Evolutionary conservation across 192 early-diverging fungal genomes (phyloP).

Genomic region (Phycomyces blakesleeanus): DNA sequence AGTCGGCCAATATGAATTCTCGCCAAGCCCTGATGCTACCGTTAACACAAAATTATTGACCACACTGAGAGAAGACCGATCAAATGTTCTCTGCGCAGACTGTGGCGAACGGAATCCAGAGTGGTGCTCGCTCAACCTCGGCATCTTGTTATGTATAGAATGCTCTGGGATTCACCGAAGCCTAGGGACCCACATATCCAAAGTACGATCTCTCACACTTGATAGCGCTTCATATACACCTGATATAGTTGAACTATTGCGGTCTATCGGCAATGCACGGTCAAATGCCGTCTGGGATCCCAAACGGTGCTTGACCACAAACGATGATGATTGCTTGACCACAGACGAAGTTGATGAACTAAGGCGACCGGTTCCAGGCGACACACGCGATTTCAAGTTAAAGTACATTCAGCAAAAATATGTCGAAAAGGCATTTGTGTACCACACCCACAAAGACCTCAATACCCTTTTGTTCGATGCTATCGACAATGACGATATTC

Average conservation of each 20-base stretch:
- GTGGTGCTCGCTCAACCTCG: constrained; percentile 72
- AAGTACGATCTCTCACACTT: constrained; percentile 66
- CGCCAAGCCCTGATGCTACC: constrained; percentile 4
- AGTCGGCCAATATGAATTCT: constrained; percentile 1
- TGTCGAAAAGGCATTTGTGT: constrained; percentile 46
- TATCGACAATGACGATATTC: constrained; percentile 37
- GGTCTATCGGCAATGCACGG: constrained; percentile 56
- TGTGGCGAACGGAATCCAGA: constrained; percentile 64
- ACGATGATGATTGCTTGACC: too few species aligned
- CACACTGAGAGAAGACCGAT: constrained; percentile 25
- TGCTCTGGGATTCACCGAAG: constrained; percentile 72
- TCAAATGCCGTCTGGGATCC: constrained; percentile 66
- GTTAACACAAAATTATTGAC: constrained; percentile 12
- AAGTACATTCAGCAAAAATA: constrained; percentile 61
- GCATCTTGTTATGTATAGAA: constrained; percentile 67
- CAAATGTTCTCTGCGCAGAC: constrained; percentile 64
- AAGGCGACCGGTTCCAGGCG: constrained; percentile 36
- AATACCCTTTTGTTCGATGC: constrained; percentile 19
- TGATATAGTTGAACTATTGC: constrained; percentile 57
- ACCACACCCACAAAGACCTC: not conserved
- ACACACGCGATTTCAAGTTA: constrained; percentile 49
- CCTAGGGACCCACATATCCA: constrained; percentile 72
- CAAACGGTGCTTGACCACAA: not conserved
- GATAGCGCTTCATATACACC: constrained; percentile 64
- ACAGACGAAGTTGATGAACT: not conserved